These are phyloP conservation scores for Globisporangium irregulare DNA, from an alignment of 352 stramenopile genomes.

Conservation along the genomic window DNA sequence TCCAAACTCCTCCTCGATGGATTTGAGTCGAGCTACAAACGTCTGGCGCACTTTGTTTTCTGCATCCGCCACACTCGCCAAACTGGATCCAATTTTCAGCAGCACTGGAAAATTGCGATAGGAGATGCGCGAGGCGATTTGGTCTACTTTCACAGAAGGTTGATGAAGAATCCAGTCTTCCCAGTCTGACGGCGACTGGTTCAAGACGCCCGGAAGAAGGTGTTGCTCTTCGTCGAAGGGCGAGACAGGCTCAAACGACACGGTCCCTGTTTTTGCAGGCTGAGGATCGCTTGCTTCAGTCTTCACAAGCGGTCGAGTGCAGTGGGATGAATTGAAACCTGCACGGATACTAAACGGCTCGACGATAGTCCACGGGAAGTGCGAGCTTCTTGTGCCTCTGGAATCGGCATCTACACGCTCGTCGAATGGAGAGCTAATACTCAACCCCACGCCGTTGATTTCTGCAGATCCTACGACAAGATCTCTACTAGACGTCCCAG, in stretches of 20 bases:
- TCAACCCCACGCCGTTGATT: conserved; percentile 36
- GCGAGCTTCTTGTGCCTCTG: conserved; percentile 5
- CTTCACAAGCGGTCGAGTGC: background rate
- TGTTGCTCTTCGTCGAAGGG: conserved; percentile 2
- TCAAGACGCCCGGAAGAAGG: conserved; percentile 16
- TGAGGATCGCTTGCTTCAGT: background rate
- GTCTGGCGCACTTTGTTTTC: conserved; percentile 44
- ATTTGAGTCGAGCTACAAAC: conserved; percentile 32
- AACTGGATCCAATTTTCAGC: conserved; percentile 42
- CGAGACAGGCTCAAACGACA: conserved; percentile 4
- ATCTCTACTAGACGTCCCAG: conserved; percentile 1
- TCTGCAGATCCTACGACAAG: conserved; percentile 25
- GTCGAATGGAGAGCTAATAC: conserved; percentile 28
- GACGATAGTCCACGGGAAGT: conserved; percentile 43
- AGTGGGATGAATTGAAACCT: conserved; percentile 14
- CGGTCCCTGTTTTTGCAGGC: background rate
- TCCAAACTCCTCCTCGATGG: conserved; percentile 40
- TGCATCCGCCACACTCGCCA: conserved; percentile 34
- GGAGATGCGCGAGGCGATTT: conserved; percentile 55
- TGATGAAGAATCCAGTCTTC: conserved; percentile 45
- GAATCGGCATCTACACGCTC: conserved; percentile 8
- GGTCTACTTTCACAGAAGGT: conserved; percentile 37
- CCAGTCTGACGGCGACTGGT: conserved; percentile 38
- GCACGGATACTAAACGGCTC: conserved; percentile 44
- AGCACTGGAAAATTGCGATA: conserved; percentile 74